phyloP scores from a whole-genome alignment of 805 yeast species.

The Lipomyces chichibuensis region DNA sequence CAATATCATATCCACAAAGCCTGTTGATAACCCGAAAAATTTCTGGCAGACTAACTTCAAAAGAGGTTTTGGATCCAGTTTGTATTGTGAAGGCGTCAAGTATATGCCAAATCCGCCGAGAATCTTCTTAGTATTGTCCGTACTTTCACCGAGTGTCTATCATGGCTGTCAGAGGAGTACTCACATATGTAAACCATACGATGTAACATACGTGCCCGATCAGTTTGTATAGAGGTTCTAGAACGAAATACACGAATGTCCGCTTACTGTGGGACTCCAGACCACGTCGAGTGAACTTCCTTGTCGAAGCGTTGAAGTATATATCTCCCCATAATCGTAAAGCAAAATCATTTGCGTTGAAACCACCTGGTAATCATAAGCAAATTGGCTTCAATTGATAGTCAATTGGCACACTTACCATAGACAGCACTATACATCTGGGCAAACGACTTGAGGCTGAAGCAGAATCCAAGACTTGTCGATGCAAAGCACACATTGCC shows the following conservation, averaged over 20 bases:
- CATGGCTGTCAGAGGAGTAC: not conserved
- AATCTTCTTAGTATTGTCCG: constrained; percentile 49
- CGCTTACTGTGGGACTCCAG: constrained; percentile 38
- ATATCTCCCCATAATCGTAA: constrained; percentile 77
- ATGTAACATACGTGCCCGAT: constrained; percentile 49
- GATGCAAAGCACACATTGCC: constrained; percentile 80
- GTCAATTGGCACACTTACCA: constrained; percentile 31
- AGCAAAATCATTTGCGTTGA: constrained; percentile 51
- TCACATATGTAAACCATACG: not conserved
- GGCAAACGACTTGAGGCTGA: constrained; percentile 70
- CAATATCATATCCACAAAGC: constrained; percentile 58
- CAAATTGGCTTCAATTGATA: not conserved
- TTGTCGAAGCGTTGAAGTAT: constrained; percentile 51
- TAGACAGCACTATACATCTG: constrained; percentile 49
- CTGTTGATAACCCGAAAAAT: constrained; percentile 57
- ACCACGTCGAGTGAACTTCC: constrained; percentile 51
- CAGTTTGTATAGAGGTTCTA: constrained; percentile 81
- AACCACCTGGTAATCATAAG: constrained; percentile 21
- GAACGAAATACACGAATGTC: constrained; percentile 65
- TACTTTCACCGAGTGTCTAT: constrained; percentile 54
- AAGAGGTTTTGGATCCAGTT: constrained; percentile 61
- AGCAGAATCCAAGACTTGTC: constrained; percentile 60
- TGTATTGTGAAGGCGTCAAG: constrained; percentile 39
- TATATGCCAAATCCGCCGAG: constrained; percentile 57
- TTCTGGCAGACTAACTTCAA: constrained; percentile 56